Conservation (phyloP, 2,329 filamentous ascomycete species). For the Sphaerulina musiva region DNA sequence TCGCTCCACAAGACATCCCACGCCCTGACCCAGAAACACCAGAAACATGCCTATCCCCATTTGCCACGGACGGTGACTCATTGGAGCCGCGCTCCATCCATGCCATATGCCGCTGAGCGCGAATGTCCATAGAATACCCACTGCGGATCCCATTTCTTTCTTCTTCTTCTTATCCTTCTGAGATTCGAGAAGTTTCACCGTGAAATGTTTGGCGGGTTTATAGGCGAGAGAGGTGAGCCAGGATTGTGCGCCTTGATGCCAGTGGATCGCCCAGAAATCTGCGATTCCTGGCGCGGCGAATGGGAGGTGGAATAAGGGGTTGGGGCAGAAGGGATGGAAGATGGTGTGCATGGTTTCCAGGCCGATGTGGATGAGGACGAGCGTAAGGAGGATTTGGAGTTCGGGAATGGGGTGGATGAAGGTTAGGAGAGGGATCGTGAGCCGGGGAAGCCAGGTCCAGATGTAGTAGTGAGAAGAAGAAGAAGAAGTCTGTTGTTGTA, state of each 20-base stretch:
- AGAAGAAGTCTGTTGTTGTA: neutral
- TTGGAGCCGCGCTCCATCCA: conserved; percentile 6
- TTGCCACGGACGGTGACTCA: conserved; percentile 1
- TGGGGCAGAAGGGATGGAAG: conserved; percentile 1
- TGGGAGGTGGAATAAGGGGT: conserved; percentile 1
- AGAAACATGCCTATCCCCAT: conserved; percentile 1
- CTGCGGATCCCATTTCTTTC: neutral
- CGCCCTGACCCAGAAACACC: conserved; percentile 8
- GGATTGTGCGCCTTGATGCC: conserved; percentile 11
- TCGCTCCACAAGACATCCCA: conserved; percentile 10
- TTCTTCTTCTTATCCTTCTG: no score
- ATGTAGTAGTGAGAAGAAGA: no score
- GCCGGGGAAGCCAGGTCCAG: conserved; percentile 2
- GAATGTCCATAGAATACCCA: conserved; percentile 6
- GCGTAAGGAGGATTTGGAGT: neutral
- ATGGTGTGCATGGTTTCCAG: conserved; percentile 2
- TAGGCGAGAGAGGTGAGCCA: conserved; percentile 6
- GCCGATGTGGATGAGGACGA: conserved; percentile 1
- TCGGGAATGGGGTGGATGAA: conserved; percentile 6
- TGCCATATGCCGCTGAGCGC: conserved; percentile 12
- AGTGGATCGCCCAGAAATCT: conserved; percentile 8
- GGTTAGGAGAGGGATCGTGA: neutral
- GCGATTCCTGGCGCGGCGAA: conserved; percentile 4
- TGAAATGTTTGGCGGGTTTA: neutral
- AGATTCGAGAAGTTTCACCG: no score